Evolutionary conservation across 352 stramenopile species (phyloP).

Genomic region (Stephanocyclus meneghinianus): DNA sequence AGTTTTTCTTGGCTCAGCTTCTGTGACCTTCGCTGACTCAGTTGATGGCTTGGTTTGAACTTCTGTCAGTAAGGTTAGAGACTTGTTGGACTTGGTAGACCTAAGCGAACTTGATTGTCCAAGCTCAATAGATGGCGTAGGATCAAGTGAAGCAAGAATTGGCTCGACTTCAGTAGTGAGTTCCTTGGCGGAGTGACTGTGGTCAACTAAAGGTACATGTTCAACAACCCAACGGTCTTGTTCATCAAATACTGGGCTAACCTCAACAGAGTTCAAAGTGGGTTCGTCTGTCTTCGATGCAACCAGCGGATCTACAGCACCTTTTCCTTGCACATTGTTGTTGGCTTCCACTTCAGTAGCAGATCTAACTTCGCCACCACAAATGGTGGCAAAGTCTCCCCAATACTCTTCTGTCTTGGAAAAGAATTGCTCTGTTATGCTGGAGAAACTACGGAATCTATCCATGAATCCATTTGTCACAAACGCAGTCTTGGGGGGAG

Average conservation of each 20-base stretch:
- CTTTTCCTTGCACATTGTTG: background rate
- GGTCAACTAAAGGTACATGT: background rate
- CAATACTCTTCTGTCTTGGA: background rate
- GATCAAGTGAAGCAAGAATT: background rate
- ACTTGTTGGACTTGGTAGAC: slow-evolving; percentile 1
- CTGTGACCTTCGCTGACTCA: background rate
- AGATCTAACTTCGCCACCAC: background rate
- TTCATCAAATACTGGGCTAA: slow-evolving; percentile 7
- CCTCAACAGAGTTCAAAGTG: background rate
- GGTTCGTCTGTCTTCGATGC: background rate
- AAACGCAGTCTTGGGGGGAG: background rate
- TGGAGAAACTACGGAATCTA: background rate
- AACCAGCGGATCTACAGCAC: background rate
- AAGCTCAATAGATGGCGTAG: background rate
- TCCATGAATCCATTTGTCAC: background rate
- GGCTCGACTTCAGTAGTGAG: background rate
- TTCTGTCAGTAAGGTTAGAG: background rate
- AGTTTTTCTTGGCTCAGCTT: background rate
- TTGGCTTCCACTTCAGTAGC: background rate
- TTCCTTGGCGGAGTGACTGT: background rate
- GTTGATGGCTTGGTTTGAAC: background rate
- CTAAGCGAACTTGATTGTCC: background rate
- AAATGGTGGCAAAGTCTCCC: background rate
- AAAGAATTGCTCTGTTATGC: background rate
- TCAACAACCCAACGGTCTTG: background rate